Evolutionary conservation across 2,329 filamentous ascomycete genomes (phyloP).

Genomic region (Albophoma yamanashiensis): DNA sequence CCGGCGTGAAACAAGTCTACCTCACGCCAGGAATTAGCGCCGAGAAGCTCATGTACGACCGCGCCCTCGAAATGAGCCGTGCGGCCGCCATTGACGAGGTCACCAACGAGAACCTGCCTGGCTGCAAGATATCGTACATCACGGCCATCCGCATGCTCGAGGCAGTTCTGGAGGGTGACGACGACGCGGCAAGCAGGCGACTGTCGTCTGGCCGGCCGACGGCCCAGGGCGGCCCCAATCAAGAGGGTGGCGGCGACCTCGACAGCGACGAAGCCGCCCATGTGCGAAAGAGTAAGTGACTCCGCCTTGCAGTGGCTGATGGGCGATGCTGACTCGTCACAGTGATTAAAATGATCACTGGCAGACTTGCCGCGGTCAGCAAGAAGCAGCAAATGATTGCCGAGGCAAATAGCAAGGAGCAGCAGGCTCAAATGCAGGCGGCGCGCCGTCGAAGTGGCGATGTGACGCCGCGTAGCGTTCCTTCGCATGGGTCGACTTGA

Average conservation of each 20-base stretch:
- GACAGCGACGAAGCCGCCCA: slow-evolving; percentile 63
- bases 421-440: slow-evolving; percentile 30
- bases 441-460: slow-evolving; percentile 44
- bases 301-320: background rate
- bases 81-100: slow-evolving; percentile 93
- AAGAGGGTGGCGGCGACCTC: slow-evolving; percentile 30
- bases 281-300: slow-evolving; percentile 57
- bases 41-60: slow-evolving; percentile 96
- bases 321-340: slow-evolving; percentile 11
- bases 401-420: slow-evolving; percentile 39
- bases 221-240: slow-evolving; percentile 23
- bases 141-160: slow-evolving; percentile 93
- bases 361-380: slow-evolving; percentile 43
- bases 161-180: slow-evolving; percentile 81
- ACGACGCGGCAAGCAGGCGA: slow-evolving; percentile 30
- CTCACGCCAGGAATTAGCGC: slow-evolving; percentile 85
- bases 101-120: slow-evolving; percentile 74
- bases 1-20: slow-evolving; percentile 66
- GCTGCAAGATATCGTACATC: slow-evolving; percentile 86
- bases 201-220: slow-evolving; percentile 27
- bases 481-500: slow-evolving; percentile 31
- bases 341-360: slow-evolving; percentile 55
- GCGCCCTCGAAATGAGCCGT: slow-evolving; percentile 92
- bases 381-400: slow-evolving; percentile 53
- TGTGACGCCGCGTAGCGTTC: slow-evolving; percentile 42